Base-by-base conservation (phyloP, 148 eudicot genomes). In the Cornus florida region DNA sequence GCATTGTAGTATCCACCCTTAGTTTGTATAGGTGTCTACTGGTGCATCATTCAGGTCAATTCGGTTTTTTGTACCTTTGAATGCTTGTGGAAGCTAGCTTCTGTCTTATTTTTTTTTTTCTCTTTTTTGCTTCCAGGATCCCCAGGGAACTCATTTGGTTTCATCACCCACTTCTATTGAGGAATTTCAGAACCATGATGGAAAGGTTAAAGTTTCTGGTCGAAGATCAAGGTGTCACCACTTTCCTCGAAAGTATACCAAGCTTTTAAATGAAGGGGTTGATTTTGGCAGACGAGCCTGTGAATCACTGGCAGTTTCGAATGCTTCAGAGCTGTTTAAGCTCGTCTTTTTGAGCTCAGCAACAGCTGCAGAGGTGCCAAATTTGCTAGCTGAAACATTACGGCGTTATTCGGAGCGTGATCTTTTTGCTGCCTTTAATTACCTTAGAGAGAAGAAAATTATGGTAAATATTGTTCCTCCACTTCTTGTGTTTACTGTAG, bases 401-500 rank as follows among this genome's bases (percentile, higher is more conserved):
- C 86, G 94, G 70, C 88, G 97, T 65, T 96, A 93, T 80, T 96
- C 99, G 14, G 95, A 96, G 85, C 98, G 91, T 84, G 99, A 96
- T 85, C 95, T 92, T 75, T 91, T 89, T 89, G 88, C 97, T 71
- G 98, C 99, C 81, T 96, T 93, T 82, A 92, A 87, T 88, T 94
- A 89, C 82, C 92, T 96, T 60, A 91, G 95, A 76, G 92, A 92
- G 84, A 92, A 88, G 76, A 96, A 89, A 84, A 84, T 92, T 81
- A 85, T 93, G 98, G 99, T 96, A 96, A 70, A 39, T 73, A 57
- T 60, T 17, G 35, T 71, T 71, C 70, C 57, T 84, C 64, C 41
- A 32, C 20, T 80, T 22, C 68, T 79, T 35, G 31, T 43, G 31
- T 79, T 67, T 73, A 79, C 69, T 50, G 20, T n/a, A 39, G 48